A percentile compares a stretch with the other conserved stretches of the same genome.
Conservation (phyloP, 2,329 filamentous ascomycete genomes). For the Lanzia echinophila region DNA sequence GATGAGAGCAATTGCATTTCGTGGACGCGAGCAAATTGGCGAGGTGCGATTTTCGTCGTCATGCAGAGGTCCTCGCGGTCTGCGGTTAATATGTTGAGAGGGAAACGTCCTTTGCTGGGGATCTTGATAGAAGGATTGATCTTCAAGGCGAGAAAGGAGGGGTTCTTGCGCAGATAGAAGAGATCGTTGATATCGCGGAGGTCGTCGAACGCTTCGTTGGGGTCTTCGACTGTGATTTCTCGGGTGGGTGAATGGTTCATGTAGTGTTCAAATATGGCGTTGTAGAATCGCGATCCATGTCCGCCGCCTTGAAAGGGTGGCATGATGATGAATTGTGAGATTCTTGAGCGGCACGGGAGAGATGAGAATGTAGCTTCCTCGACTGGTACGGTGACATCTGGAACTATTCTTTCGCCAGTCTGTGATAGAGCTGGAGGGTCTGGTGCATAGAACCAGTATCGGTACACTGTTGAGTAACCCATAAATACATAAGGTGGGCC, state of each 20-base stretch:
- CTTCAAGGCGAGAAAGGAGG: slow-evolving; percentile 50
- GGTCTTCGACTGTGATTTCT: slow-evolving; percentile 91
- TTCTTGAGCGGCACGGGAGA: slow-evolving; percentile 70
- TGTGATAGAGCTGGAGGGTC: slow-evolving; percentile 39
- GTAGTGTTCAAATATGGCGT: slow-evolving; percentile 65
- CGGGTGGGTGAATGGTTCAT: slow-evolving; percentile 55
- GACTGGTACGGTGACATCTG: slow-evolving; percentile 38
- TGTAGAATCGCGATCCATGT: slow-evolving; percentile 75
- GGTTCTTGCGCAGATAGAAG: slow-evolving; percentile 51
- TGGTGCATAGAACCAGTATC: slow-evolving; percentile 63
- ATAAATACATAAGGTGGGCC: slow-evolving; percentile 67
- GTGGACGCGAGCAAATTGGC: slow-evolving; percentile 69
- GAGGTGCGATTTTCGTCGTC: slow-evolving; percentile 62
- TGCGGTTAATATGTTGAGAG: slow-evolving; percentile 49
- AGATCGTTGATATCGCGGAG: slow-evolving; percentile 72
- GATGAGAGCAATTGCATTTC: slow-evolving; percentile 68
- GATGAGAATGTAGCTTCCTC: slow-evolving; percentile 41
- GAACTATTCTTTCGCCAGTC: slow-evolving; percentile 25
- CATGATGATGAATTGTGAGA: slow-evolving; percentile 90
- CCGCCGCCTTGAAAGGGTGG: slow-evolving; percentile 79
- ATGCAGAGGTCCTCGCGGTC: slow-evolving; percentile 50
- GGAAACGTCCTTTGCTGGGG: slow-evolving; percentile 41
- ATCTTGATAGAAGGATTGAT: slow-evolving; percentile 48
- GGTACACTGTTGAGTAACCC: slow-evolving; percentile 86
- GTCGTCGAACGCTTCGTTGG: slow-evolving; percentile 78